Evolutionary conservation across 1,139 yeast genomes (phyloP), one percentile per base, ranked within the genome.

Genomic region (Geotrichum aggregatum): DNA sequence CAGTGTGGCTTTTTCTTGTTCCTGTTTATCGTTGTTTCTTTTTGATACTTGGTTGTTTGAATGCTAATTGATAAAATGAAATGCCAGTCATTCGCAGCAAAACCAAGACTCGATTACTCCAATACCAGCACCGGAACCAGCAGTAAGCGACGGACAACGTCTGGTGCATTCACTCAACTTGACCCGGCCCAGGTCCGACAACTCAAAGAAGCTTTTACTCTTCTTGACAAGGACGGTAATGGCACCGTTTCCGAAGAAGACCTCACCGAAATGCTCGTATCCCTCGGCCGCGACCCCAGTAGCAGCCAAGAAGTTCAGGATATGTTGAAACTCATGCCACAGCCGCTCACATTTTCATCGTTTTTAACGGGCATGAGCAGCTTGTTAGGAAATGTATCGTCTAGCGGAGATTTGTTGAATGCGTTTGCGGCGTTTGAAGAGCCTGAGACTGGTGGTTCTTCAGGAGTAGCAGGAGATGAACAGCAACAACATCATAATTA

Each of bases 161-260:
- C 69, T 3, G 71, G 70, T 2, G 67, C 67, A 26, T 64, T 71
- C 52, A 64, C 65, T 41, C 73, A 71, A 58, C 63, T 71, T 21
- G 63, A 60, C 28, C 70, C 68, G n/a, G 61, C 64, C 7, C 70
- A 70, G 39, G 68, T 77, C 33, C 66, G 72, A 22, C 76, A 71
- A 50, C 65, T 80, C 41, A 74, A 76, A 50, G 82, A 78, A 57
- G 74, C 82, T 3, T 80, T 78, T 58, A 72, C 76, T 34, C 68
- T 88, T 60, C 79, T 91, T n/a, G 98, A 91, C 63, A 87, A 87
- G 36, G 94, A 89, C 56, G 82, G 87, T 36, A 92, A 88, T 61
- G 88, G 92, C 1, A 64, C 69, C 8, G 80, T 91, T 45, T 73
- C 84, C 1, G 66, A 71, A 24, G 71, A 71, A 1, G 96, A 91